These are phyloP conservation scores for Rhododendron simsii DNA, from an alignment of 148 eudicot genomes.

Conservation along the genomic window DNA sequence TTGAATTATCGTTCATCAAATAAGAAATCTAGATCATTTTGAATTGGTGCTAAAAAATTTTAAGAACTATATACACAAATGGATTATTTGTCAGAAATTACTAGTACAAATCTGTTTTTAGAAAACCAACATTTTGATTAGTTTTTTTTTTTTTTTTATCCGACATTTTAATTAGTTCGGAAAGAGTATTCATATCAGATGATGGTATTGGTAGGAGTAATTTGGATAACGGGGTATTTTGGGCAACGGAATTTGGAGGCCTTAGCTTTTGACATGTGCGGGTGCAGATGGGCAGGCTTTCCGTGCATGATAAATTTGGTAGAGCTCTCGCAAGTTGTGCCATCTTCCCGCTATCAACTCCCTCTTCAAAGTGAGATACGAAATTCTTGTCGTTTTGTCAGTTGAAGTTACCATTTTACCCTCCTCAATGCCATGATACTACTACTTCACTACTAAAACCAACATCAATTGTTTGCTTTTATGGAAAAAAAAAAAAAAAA, in stretches of 20 bases:
- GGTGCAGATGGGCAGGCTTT: constrained; percentile 9
- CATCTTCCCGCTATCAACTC: constrained; percentile 13
- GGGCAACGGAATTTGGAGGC: neutral
- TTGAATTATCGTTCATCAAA: too few relatives aligned
- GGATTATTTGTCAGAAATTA: too few relatives aligned
- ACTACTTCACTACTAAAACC: neutral
- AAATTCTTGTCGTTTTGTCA: constrained; percentile 4
- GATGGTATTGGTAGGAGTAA: neutral
- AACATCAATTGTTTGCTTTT: neutral
- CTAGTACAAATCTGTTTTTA: too few relatives aligned
- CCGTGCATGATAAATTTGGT: neutral
- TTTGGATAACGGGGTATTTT: constrained; percentile 7
- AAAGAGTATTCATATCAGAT: neutral
- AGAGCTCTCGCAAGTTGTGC: constrained; percentile 18
- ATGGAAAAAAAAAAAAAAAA: too few relatives aligned
- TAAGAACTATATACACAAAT: too few relatives aligned
- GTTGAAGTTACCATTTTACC: neutral
- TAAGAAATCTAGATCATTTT: too few relatives aligned
- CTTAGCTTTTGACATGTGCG: constrained; percentile 8
- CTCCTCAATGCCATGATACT: neutral
- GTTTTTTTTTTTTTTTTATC: too few relatives aligned
- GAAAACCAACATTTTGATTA: neutral
- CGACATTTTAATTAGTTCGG: too few relatives aligned
- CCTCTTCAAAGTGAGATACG: constrained; percentile 7
- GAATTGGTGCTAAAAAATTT: too few relatives aligned